Conservation (phyloP, 2,329 filamentous ascomycete genomes). For the Bipolaris sorokiniana region DNA sequence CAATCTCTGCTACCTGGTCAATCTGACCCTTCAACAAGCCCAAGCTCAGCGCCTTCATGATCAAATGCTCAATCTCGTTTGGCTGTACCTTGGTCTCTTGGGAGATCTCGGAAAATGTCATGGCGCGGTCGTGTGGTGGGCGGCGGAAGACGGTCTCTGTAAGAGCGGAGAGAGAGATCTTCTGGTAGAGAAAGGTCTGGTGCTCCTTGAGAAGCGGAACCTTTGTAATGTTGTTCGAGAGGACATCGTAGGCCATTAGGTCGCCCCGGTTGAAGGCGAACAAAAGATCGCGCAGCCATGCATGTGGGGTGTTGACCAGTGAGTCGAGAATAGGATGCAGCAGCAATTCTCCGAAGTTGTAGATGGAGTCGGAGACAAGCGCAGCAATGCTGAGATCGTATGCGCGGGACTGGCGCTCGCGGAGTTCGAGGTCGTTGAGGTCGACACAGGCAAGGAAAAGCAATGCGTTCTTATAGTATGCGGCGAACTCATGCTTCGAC, state of each 20-base stretch:
- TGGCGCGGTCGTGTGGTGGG: slow-evolving; percentile 91
- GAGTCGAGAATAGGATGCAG: slow-evolving; percentile 94
- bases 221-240: slow-evolving; percentile 80
- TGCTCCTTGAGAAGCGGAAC: slow-evolving; percentile 81
- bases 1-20: slow-evolving; percentile 93
- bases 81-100: slow-evolving; percentile 89
- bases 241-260: slow-evolving; percentile 80
- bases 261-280: slow-evolving; percentile 98
- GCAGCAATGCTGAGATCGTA: slow-evolving; percentile 94
- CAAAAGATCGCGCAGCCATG: slow-evolving; percentile 93
- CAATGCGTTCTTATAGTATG: slow-evolving; percentile 96
- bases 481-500: slow-evolving; percentile 87
- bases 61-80: slow-evolving; percentile 94
- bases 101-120: slow-evolving; percentile 88
- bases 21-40: slow-evolving; percentile 90
- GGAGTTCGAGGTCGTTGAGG: slow-evolving; percentile 71
- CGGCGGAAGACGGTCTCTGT: slow-evolving; percentile 97
- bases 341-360: slow-evolving; percentile 99
- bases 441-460: slow-evolving; percentile 97
- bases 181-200: slow-evolving; percentile 86
- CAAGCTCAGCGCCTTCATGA: slow-evolving; percentile 98
- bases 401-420: slow-evolving; percentile 80
- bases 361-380: slow-evolving; percentile 91
- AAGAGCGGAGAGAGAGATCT: slow-evolving; percentile 95
- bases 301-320: slow-evolving; percentile 73